Evolutionary conservation across 768 basidiomycete species (phyloP), one percentile per base, ranked within the genome.

Genomic region (Imleria badia): DNA sequence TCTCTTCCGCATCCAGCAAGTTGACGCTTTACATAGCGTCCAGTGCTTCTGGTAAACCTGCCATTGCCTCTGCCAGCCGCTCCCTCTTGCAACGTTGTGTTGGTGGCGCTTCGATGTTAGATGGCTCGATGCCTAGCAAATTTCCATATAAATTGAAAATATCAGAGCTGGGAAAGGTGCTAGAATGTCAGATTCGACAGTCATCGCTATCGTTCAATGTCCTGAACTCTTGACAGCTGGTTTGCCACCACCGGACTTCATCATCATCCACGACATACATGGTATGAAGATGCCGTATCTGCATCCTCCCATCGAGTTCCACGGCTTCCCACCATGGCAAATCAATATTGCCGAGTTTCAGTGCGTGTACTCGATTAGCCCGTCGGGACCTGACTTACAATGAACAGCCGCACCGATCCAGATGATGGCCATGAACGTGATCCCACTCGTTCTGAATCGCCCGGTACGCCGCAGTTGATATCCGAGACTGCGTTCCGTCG

Each of bases 301-400:
- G n/a, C n/a, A n/a, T n/a, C n/a, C 73, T 22, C 82, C 87, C 1
- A 69, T 86, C 47, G 88, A 91, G 66, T 73, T 91, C 19, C 73
- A 86, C 60, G 87, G 86, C 6, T 91, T 87, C 62, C 91, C 91
- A 17, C 91, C 91, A 15, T 93, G 91, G 90, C 90, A 93, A 61
- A 81, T 84, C n/a, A 76, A 85, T 51, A 72, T 93, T 40, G 88
- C 89, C 43, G 91, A 93, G 68, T 83, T 93, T 56, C 79, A 84
- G 91, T 91, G 65, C 71, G 87, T 72, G 12, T 43, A 6, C 10
- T 6, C 5, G 11, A 47, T 45, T 31, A 44, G 38, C 34, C 11
- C 52, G 44, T 15, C 8, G 33, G 20, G 17, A 52, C 50, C 54
- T 63, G 30, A 60, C 43, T 23, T 29, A 26, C 26, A 26, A 4